Evolutionary conservation across 805 yeast genomes (phyloP).

Genomic region (Scheffersomyces coipomensis): DNA sequence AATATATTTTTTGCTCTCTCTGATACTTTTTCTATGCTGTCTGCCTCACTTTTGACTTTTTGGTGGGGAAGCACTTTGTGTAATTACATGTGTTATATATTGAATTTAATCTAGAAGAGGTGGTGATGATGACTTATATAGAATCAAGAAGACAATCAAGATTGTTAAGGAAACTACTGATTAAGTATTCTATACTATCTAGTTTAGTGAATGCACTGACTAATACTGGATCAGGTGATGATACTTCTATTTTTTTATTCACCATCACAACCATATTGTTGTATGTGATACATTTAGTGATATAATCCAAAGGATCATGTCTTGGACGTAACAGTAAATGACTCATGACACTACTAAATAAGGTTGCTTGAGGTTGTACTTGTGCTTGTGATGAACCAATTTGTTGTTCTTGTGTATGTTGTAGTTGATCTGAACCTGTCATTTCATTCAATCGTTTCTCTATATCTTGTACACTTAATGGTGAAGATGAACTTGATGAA

Average conservation of each 20-base stretch:
- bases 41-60: no score
- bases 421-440: constrained; percentile 5
- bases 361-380: no score
- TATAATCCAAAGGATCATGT: constrained; percentile 45
- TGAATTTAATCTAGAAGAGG: no score
- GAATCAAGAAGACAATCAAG: constrained; percentile 5
- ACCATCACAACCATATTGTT: constrained; percentile 60
- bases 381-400: constrained; percentile 3
- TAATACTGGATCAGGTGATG: constrained; percentile 67
- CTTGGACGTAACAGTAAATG: constrained; percentile 28
- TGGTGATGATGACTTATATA: no score
- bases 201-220: constrained; percentile 62
- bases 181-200: constrained; percentile 55
- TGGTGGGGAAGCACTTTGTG: no score
- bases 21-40: no score
- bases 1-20: no score
- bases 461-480: constrained; percentile 22
- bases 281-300: constrained; percentile 64
- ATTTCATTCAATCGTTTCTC: constrained; percentile 14
- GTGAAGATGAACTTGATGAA: constrained; percentile 8
- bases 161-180: constrained; percentile 29
- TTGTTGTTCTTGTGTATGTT: constrained; percentile 2
- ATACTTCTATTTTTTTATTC: constrained; percentile 54
- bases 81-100: no score
- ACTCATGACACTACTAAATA: constrained; percentile 19